phyloP scores from a whole-genome alignment of 1,284 basidiomycete species.

The Trichosporon asahii region DNA sequence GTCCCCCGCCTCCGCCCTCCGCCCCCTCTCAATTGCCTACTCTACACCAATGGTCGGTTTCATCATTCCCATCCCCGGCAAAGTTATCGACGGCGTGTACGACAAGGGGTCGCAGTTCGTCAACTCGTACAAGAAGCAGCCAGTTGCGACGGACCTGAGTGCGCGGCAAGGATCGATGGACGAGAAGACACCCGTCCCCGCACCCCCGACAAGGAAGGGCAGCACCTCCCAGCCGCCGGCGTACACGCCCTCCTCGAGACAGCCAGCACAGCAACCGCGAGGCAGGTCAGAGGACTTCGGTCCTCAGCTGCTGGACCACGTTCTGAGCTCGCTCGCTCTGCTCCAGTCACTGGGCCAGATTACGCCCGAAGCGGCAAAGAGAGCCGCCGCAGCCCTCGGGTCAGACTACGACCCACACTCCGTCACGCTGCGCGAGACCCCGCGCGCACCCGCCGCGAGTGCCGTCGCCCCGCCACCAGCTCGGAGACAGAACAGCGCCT shows the following conservation, averaged over 20 bases:
- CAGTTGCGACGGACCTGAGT: background rate
- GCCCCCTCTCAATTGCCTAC: too few species aligned
- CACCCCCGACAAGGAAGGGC: background rate
- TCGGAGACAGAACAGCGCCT: background rate
- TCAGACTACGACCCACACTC: background rate
- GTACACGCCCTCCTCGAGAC: background rate
- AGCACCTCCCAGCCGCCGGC: background rate
- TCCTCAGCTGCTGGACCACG: background rate
- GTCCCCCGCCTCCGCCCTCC: too few species aligned
- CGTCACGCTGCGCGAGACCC: background rate
- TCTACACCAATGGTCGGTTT: constrained; percentile 7
- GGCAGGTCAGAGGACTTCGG: background rate
- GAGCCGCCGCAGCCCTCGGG: background rate
- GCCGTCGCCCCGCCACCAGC: background rate
- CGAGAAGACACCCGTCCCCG: background rate
- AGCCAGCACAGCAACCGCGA: background rate
- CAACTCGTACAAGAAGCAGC: constrained; percentile 16
- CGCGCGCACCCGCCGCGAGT: too few species aligned
- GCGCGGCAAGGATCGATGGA: background rate
- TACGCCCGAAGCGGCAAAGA: background rate
- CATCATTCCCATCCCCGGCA: constrained; percentile 12
- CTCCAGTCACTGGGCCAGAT: background rate
- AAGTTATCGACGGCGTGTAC: constrained; percentile 8
- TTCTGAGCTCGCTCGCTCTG: background rate
- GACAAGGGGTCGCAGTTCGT: background rate